Evolutionary conservation across 2,329 filamentous ascomycete species (phyloP).

Genomic region (Aphanoascus verrucosus): DNA sequence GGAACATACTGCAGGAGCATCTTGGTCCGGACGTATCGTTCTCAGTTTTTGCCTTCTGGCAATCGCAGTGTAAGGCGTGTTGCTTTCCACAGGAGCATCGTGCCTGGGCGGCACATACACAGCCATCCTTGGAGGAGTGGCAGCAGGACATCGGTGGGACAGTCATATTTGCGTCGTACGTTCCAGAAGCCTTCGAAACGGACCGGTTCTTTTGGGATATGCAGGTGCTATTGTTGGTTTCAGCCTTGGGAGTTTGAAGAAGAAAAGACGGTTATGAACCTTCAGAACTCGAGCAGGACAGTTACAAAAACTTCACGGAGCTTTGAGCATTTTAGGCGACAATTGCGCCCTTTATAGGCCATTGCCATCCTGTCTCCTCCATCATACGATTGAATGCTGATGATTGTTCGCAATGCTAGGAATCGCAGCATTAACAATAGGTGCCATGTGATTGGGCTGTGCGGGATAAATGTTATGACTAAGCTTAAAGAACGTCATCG

Average conservation of each 20-base stretch:
- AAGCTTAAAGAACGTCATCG: background rate
- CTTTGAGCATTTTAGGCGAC: background rate
- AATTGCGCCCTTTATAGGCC: constrained; percentile 1
- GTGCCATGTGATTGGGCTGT: background rate
- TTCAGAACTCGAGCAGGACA: background rate
- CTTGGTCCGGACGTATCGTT: constrained; percentile 62
- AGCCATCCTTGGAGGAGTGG: constrained; percentile 45
- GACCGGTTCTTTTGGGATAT: background rate
- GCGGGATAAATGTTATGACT: background rate
- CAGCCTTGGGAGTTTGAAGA: background rate
- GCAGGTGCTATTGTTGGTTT: no score
- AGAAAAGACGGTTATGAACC: background rate
- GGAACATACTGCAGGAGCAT: constrained; percentile 64
- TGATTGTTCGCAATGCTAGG: background rate
- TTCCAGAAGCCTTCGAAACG: background rate
- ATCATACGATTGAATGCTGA: background rate
- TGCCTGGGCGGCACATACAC: constrained; percentile 49
- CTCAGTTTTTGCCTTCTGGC: constrained; percentile 63
- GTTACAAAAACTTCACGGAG: background rate
- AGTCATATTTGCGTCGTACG: constrained; percentile 28
- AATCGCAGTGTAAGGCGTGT: constrained; percentile 74
- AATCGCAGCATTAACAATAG: background rate
- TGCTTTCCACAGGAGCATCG: constrained; percentile 84
- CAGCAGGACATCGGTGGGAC: constrained; percentile 49
- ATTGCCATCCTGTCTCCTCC: background rate